These are phyloP conservation scores for Veloporphyrellus conicus DNA, from an alignment of 1,284 basidiomycete species.

Conservation along the genomic window DNA sequence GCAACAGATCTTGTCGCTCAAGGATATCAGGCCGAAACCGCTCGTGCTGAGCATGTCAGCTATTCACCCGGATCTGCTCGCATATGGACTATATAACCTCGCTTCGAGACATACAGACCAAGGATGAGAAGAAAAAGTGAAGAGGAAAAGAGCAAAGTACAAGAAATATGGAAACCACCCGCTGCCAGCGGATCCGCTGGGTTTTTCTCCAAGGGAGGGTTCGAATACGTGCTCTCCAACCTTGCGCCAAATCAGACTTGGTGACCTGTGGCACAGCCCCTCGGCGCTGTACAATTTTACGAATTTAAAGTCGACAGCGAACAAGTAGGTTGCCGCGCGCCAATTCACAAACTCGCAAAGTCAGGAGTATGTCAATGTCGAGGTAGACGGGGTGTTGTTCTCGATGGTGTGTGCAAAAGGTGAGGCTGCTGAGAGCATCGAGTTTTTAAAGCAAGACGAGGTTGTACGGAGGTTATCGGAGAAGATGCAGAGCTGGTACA, in stretches of 20 bases:
- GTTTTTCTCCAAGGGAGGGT: conserved; percentile 61
- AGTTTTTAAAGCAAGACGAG: conserved; percentile 72
- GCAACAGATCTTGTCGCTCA: conserved; percentile 65
- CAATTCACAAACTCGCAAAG: conserved; percentile 65
- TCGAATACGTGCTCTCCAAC: conserved; percentile 42
- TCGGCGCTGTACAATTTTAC: conserved; percentile 50
- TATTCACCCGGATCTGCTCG: conserved; percentile 53
- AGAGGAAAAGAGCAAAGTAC: conserved; percentile 42
- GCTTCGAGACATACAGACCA: conserved; percentile 58
- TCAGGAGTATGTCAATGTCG: conserved; percentile 68
- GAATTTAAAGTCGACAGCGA: conserved; percentile 56
- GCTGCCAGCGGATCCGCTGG: conserved; percentile 40
- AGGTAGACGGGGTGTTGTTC: conserved; percentile 45
- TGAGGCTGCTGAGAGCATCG: conserved; percentile 33
- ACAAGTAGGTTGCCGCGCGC: conserved; percentile 57
- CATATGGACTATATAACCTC: conserved; percentile 55
- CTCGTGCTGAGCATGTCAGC: conserved; percentile 60
- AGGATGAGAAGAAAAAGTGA: conserved; percentile 47
- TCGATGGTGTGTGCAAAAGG: conserved; percentile 49
- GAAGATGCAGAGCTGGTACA: conserved; percentile 73
- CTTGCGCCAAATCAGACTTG: neutral
- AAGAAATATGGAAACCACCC: conserved; percentile 69
- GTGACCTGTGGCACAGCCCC: conserved; percentile 37
- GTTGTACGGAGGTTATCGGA: conserved; percentile 49
- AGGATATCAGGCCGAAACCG: conserved; percentile 66